A percentile compares a stretch with the other conserved stretches of the same genome.
Conservation (phyloP, 495 filamentous ascomycete species). For the Tuber umbilicatum region DNA sequence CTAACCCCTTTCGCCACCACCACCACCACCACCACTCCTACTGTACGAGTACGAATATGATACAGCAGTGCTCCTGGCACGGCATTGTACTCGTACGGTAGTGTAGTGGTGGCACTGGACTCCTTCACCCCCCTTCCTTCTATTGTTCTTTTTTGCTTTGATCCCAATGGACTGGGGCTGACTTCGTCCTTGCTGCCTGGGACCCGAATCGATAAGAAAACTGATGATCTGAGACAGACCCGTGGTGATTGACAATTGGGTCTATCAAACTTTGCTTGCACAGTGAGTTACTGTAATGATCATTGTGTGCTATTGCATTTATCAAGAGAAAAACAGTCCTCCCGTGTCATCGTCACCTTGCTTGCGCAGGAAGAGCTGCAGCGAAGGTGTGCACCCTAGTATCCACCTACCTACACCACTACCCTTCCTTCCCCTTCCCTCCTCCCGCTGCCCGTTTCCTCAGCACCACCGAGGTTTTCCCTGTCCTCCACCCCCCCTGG, state of each 20-base stretch:
- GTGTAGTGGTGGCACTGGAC: neutral
- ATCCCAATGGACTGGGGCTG: neutral
- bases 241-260: slow-evolving; percentile 4
- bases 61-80: neutral
- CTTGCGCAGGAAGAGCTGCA: neutral
- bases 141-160: neutral
- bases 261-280: neutral
- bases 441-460: neutral
- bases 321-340: neutral
- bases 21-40: neutral
- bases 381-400: neutral
- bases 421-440: neutral
- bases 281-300: neutral
- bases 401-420: neutral
- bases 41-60: too few relatives aligned
- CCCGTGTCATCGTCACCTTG: neutral
- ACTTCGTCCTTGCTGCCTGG: neutral
- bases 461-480: neutral
- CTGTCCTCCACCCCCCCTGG: neutral
- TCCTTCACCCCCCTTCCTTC: too few relatives aligned
- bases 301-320: neutral
- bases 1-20: neutral
- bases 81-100: neutral
- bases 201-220: slow-evolving; percentile 1
- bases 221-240: neutral